phyloP scores from a whole-genome alignment of 768 basidiomycete genomes.

The Cubamyces sp. region DNA sequence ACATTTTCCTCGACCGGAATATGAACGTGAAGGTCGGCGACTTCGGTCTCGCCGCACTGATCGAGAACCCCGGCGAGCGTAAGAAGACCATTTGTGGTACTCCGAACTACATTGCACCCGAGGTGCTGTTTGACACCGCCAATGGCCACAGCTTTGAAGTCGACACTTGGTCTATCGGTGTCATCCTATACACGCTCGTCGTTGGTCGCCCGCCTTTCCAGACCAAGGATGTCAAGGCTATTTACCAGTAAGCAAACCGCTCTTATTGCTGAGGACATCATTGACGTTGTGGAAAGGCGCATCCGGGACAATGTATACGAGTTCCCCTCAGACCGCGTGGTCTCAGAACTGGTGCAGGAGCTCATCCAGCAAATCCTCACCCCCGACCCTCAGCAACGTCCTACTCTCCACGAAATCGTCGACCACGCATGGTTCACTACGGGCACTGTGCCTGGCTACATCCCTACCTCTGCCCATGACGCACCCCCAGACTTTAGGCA shows the following conservation, averaged over 20 bases:
- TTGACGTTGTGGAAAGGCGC: conserved; percentile 50
- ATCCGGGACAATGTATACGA: conserved; percentile 94
- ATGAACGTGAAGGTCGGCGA: conserved; percentile 99
- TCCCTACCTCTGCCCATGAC: conserved; percentile 82
- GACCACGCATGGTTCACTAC: conserved; percentile 82
- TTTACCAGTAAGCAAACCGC: conserved; percentile 72
- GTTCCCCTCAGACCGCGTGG: conserved; percentile 77
- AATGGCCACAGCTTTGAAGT: conserved; percentile 99
- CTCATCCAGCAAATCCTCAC: conserved; percentile 88
- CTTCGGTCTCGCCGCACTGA: conserved; percentile 95
- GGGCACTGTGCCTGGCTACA: conserved; percentile 79
- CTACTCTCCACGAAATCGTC: conserved; percentile 83
- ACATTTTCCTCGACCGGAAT: conserved; percentile 86
- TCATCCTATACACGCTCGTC: conserved; percentile 93
- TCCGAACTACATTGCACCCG: conserved; percentile 98
- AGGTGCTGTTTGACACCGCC: conserved; percentile 93
- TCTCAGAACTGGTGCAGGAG: conserved; percentile 73
- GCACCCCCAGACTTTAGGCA: conserved; percentile 73
- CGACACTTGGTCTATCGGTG: conserved; percentile 97
- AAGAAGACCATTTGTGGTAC: conserved; percentile 99
- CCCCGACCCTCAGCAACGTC: conserved; percentile 79
- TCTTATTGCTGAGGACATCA: neutral
- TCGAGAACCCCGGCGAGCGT: conserved; percentile 93
- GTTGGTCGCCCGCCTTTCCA: conserved; percentile 98
- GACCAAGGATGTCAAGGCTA: conserved; percentile 95